Evolutionary conservation across 1,284 basidiomycete genomes (phyloP).

Genomic region (Tausonia pullulans): DNA sequence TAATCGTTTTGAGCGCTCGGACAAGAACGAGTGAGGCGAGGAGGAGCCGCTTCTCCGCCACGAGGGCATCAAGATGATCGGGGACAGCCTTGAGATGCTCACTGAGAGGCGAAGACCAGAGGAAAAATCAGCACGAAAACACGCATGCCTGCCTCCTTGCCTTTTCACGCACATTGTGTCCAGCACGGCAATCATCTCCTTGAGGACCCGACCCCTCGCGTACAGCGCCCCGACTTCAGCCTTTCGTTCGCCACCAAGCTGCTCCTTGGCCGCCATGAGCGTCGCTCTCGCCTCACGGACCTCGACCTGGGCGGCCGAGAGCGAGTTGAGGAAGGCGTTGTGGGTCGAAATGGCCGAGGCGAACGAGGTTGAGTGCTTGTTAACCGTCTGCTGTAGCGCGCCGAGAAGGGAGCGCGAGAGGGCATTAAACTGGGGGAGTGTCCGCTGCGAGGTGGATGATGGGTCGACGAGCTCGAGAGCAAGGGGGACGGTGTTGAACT

Average conservation of each 20-base stretch:
- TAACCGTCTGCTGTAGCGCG: slow-evolving; percentile 32
- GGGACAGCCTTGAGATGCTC: slow-evolving; percentile 85
- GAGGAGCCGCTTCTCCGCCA: slow-evolving; percentile 87
- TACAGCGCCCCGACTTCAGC: slow-evolving; percentile 78
- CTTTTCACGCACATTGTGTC: slow-evolving; percentile 62
- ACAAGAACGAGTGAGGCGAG: slow-evolving; percentile 83
- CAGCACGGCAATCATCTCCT: slow-evolving; percentile 80
- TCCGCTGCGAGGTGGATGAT: slow-evolving; percentile 38
- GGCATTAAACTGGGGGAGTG: slow-evolving; percentile 26
- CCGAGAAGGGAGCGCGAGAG: slow-evolving; percentile 28
- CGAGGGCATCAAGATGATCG: slow-evolving; percentile 82
- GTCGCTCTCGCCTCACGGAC: slow-evolving; percentile 56
- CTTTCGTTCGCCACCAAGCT: slow-evolving; percentile 44
- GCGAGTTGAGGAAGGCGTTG: slow-evolving; percentile 56
- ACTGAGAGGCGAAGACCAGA: slow-evolving; percentile 37
- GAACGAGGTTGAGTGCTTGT: slow-evolving; percentile 82
- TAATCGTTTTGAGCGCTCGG: slow-evolving; percentile 78
- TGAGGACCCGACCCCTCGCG: slow-evolving; percentile 65
- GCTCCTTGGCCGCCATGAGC: slow-evolving; percentile 68
- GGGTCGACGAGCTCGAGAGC: slow-evolving; percentile 74
- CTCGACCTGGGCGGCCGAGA: slow-evolving; percentile 59
- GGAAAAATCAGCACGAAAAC: not conserved
- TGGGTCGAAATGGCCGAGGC: slow-evolving; percentile 83
- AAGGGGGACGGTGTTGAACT: slow-evolving; percentile 88
- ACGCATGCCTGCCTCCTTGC: not conserved